Percentiles rank a stretch among this genome's conserved stretches.
These are phyloP conservation scores for Wickerhamomyces bovis DNA, from an alignment of 805 yeast genomes.

Conservation along the genomic window DNA sequence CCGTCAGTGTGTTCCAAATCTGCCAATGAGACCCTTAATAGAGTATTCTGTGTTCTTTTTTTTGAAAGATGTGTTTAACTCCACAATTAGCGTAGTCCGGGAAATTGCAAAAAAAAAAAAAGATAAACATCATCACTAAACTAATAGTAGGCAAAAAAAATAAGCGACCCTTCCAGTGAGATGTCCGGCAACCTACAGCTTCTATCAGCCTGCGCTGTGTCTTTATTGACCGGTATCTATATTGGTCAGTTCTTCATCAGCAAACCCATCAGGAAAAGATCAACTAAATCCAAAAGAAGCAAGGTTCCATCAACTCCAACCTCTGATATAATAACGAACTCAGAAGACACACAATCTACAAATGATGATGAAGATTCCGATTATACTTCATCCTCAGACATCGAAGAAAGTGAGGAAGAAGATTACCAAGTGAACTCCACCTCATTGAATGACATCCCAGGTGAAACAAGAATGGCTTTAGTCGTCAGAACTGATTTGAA, in stretches of 20 bases:
- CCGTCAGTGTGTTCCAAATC: too few species aligned
- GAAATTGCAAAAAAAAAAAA: too few species aligned
- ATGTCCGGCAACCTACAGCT: constrained; percentile 24
- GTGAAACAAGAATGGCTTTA: constrained; percentile 81
- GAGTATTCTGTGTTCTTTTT: background rate
- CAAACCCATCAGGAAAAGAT: background rate
- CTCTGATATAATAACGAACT: constrained; percentile 2
- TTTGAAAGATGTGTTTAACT: too few species aligned
- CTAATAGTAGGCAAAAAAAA: too few species aligned
- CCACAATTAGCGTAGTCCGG: too few species aligned
- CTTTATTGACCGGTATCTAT: constrained; percentile 33
- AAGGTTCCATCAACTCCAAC: constrained; percentile 8
- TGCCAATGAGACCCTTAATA: too few species aligned
- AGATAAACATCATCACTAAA: constrained; percentile 16
- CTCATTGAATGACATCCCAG: constrained; percentile 59
- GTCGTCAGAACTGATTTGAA: constrained; percentile 82
- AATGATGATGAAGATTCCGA: constrained; percentile 25
- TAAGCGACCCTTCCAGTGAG: background rate
- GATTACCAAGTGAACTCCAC: constrained; percentile 55
- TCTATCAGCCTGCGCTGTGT: constrained; percentile 29
- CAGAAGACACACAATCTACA: constrained; percentile 9
- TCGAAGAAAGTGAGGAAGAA: constrained; percentile 43
- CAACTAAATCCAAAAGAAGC: constrained; percentile 1
- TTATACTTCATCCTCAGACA: constrained; percentile 31
- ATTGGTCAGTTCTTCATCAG: constrained; percentile 20